Percentiles rank a stretch among this genome's conserved stretches.
phyloP scores from a whole-genome alignment of 176 grass and related monocot genomes.

The Avena atlantica region DNA sequence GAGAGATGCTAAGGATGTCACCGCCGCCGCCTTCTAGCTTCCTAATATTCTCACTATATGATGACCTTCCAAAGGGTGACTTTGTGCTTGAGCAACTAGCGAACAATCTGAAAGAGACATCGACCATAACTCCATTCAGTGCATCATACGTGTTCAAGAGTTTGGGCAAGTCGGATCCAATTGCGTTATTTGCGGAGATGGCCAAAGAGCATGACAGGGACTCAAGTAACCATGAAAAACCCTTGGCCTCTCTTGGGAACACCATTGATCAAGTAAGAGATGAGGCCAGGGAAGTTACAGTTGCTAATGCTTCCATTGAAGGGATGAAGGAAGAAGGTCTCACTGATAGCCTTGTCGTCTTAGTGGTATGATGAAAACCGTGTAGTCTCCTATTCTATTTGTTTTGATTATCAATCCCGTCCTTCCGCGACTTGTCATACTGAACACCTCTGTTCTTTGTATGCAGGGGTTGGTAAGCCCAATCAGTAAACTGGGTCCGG shows the following conservation, averaged over 20 bases:
- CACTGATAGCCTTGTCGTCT: constrained; percentile 71
- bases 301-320: constrained; percentile 66
- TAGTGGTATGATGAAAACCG: constrained; percentile 54
- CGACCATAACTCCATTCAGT: constrained; percentile 59
- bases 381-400: neutral
- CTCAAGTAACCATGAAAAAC: constrained; percentile 43
- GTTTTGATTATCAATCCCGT: neutral
- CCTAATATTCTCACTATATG: constrained; percentile 78
- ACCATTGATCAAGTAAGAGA: constrained; percentile 76
- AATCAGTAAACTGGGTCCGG: constrained; percentile 47
- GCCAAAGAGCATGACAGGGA: constrained; percentile 49
- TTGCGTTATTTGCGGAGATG: constrained; percentile 41
- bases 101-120: constrained; percentile 68
- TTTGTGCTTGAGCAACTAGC: constrained; percentile 84
- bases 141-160: constrained; percentile 79
- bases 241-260: constrained; percentile 52
- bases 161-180: constrained; percentile 51
- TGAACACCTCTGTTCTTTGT: neutral
- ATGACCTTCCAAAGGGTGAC: constrained; percentile 84
- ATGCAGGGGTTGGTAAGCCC: constrained; percentile 72
- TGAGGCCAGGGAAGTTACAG: constrained; percentile 66
- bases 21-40: constrained; percentile 72
- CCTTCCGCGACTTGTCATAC: neutral
- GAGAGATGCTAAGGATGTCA: constrained; percentile 87
- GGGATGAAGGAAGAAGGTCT: constrained; percentile 85